These are phyloP conservation scores for Fusarium proliferatum DNA, from an alignment of 2,329 filamentous ascomycete genomes.

Conservation along the genomic window DNA sequence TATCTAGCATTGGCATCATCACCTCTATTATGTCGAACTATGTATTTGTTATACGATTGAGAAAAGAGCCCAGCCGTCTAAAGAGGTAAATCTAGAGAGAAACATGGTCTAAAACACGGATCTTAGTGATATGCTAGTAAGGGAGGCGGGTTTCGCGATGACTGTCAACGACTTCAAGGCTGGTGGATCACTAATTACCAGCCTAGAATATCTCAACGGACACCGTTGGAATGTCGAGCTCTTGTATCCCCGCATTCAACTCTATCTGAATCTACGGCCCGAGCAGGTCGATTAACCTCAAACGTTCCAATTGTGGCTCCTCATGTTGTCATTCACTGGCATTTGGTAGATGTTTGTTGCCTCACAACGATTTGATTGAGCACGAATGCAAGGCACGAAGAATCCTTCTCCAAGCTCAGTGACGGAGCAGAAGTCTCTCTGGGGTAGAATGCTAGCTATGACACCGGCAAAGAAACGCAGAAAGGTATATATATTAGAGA, in stretches of 20 bases:
- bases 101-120: background rate
- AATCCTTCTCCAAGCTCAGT: background rate
- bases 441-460: background rate
- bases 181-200: background rate
- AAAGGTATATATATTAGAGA: background rate
- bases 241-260: background rate
- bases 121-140: background rate
- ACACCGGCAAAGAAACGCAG: background rate
- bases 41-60: fast-evolving
- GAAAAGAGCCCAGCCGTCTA: background rate
- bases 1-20: no score
- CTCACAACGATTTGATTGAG: background rate
- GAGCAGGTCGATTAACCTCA: background rate
- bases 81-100: background rate
- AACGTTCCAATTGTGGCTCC: background rate
- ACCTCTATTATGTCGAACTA: background rate
- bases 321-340: background rate
- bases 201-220: background rate
- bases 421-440: background rate
- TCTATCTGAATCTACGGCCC: background rate
- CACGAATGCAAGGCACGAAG: background rate
- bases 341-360: background rate
- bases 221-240: background rate
- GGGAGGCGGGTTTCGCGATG: background rate
- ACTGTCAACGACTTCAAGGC: background rate